Percentiles rank a stretch among this genome's conserved stretches.
Evolutionary conservation across 805 yeast species (phyloP).

Genomic region (Starmerella vaccinii): DNA sequence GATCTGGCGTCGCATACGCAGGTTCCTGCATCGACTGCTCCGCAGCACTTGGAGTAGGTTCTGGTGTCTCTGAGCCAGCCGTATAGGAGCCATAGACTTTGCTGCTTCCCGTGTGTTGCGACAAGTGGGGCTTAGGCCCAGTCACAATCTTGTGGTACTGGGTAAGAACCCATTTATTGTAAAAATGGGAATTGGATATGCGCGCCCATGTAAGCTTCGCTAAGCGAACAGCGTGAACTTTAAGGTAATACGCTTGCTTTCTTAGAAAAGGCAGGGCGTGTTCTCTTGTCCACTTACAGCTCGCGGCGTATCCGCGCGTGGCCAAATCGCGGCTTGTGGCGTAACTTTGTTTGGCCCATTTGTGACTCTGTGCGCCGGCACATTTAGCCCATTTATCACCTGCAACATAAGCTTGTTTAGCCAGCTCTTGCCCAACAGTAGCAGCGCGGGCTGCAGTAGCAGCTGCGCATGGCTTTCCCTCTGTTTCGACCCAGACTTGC

Average conservation of each 20-base stretch:
- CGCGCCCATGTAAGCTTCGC: background rate
- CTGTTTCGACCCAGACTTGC: background rate
- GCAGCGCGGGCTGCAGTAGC: background rate
- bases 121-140: background rate
- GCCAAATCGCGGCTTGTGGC: background rate
- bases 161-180: background rate
- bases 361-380: background rate
- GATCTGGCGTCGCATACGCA: background rate
- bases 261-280: background rate
- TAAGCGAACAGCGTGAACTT: background rate
- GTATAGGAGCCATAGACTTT: background rate
- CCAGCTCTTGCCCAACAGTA: background rate
- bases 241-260: background rate
- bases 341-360: background rate
- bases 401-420: background rate
- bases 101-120: too few relatives aligned
- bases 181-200: background rate
- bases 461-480: background rate
- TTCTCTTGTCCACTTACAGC: background rate
- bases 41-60: background rate
- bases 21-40: background rate
- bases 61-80: constrained; percentile 1
- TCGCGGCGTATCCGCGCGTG: background rate
- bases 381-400: background rate
- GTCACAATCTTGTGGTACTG: background rate